Percentiles rank a stretch among this genome's conserved stretches.
These are phyloP conservation scores for Ustilago crameri DNA, from an alignment of 1,284 basidiomycete species.

Conservation along the genomic window DNA sequence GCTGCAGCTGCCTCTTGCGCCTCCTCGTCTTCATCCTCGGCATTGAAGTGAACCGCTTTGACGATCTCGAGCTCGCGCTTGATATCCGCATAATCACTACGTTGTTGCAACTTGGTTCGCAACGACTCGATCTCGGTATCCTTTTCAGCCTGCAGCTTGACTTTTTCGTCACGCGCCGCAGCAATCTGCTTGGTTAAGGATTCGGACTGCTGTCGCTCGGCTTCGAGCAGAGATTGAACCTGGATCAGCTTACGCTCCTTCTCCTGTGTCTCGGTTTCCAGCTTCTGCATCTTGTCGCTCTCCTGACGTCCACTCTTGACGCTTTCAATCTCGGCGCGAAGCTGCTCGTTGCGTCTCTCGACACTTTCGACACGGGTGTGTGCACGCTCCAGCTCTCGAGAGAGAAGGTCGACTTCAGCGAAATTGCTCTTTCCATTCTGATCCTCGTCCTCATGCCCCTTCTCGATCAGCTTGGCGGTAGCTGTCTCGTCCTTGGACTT, in stretches of 20 bases:
- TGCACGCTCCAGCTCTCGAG: slow-evolving; percentile 89
- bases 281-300: slow-evolving; percentile 74
- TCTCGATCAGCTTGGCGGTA: slow-evolving; percentile 88
- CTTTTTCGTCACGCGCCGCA: slow-evolving; percentile 77
- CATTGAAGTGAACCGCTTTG: slow-evolving; percentile 59
- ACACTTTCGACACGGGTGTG: slow-evolving; percentile 90
- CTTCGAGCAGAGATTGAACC: slow-evolving; percentile 31
- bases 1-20: background rate
- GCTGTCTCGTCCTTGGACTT: slow-evolving; percentile 89
- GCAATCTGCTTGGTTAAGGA: slow-evolving; percentile 76
- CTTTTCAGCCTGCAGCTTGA: slow-evolving; percentile 75
- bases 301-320: slow-evolving; percentile 45
- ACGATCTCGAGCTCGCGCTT: slow-evolving; percentile 65
- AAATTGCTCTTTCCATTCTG: slow-evolving; percentile 21
- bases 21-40: slow-evolving; percentile 71
- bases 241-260: slow-evolving; percentile 38
- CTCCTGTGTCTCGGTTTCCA: slow-evolving; percentile 74
- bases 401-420: slow-evolving; percentile 70
- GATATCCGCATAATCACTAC: slow-evolving; percentile 83
- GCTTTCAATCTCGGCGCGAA: slow-evolving; percentile 89
- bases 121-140: slow-evolving; percentile 81
- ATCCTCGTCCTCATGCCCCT: slow-evolving; percentile 72
- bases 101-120: slow-evolving; percentile 69
- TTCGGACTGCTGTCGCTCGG: slow-evolving; percentile 17
- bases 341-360: slow-evolving; percentile 89